Base-by-base conservation (phyloP, 2,329 filamentous ascomycete genomes). In the Fusarium liriodendri region DNA sequence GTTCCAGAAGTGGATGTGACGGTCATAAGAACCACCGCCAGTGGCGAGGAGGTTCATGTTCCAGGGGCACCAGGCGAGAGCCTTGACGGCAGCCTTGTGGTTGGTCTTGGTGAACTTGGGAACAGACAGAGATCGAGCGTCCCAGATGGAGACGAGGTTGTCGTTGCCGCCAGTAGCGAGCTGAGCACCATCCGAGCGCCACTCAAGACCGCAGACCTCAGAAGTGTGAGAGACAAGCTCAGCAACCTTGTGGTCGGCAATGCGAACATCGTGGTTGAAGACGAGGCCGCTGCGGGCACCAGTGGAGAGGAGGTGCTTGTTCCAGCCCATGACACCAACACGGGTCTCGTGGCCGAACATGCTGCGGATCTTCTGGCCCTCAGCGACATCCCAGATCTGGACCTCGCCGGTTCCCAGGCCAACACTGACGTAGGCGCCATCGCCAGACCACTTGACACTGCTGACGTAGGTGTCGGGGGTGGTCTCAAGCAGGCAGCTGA, bases 1-100 rank as follows among this genome's bases (percentile, higher is more conserved):
- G 89, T 99, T 99, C 97, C 97, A 99, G 90, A 99, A 99, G 88
- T 99, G 97, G 84, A 99, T 99, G 85, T 98, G 94, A 78, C 95
- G 94, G 83, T 99, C 97, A 84, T 98, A 97, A 50, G 95, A 97
- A 77, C 97, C 97, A 80, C 97, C 97, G 66, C 97, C 97, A 50
- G 97, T 98, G 67, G 97, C 97, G 57, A 99, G 93, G 59, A 98
- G 91, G 88, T 98, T 98, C 84, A 94, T 92, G 87, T 98, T 97
- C 97, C 97, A 99, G 50, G 97, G 97, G 89, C 97, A 99, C 97
- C 97, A 99, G 73, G 95, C 94, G 54, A 99, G 91, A 68, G 97
- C 97, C 90, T 99, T 99, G 86, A 99, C 95, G 52, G 97, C 97
- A 66, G 97, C 97, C 85, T 97, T 97, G 89, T 99, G 97, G 89